A percentile compares a stretch with the other conserved stretches of the same genome.
Evolutionary conservation across 495 filamentous ascomycete genomes (phyloP).

Genomic region (Aspergillus sparsus): DNA sequence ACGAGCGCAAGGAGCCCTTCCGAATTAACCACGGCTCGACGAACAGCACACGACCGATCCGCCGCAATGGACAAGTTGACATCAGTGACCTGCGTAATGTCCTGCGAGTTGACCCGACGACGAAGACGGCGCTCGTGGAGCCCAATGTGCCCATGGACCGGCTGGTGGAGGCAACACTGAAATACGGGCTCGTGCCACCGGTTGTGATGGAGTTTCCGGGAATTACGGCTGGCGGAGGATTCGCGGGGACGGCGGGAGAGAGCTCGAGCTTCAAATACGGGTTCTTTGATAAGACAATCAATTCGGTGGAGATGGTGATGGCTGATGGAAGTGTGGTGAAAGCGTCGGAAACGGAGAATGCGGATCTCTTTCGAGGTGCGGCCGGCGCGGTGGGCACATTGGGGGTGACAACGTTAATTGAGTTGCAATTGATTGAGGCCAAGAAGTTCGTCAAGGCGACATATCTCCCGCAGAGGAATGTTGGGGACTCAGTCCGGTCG

Average conservation of each 20-base stretch:
- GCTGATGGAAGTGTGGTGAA: conserved; percentile 51
- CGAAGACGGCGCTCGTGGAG: conserved; percentile 49
- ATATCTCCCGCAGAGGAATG: conserved; percentile 44
- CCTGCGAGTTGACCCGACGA: conserved; percentile 48
- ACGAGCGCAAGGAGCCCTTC: conserved; percentile 60
- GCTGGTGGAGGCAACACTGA: conserved; percentile 44
- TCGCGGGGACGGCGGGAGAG: conserved; percentile 56
- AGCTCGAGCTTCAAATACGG: conserved; percentile 58
- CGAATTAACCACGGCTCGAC: conserved; percentile 79
- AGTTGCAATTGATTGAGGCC: conserved; percentile 51
- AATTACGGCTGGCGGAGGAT: conserved; percentile 59
- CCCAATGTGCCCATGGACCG: conserved; percentile 56
- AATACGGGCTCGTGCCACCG: conserved; percentile 48
- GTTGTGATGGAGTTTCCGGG: conserved; percentile 62
- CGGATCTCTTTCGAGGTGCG: conserved; percentile 55
- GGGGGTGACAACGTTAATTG: conserved; percentile 55
- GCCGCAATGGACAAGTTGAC: conserved; percentile 52
- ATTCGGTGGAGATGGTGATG: conserved; percentile 55
- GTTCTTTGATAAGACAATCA: conserved; percentile 55
- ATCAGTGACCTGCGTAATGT: conserved; percentile 55
- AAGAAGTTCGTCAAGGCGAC: conserved; percentile 51
- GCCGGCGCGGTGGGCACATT: conserved; percentile 54
- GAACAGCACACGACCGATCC: conserved; percentile 66
- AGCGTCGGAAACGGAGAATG: conserved; percentile 33
- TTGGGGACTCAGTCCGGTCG: conserved; percentile 42